Evolutionary conservation across 2,329 filamentous ascomycete species (phyloP).

Genomic region (Coniochaeta pulveracea): DNA sequence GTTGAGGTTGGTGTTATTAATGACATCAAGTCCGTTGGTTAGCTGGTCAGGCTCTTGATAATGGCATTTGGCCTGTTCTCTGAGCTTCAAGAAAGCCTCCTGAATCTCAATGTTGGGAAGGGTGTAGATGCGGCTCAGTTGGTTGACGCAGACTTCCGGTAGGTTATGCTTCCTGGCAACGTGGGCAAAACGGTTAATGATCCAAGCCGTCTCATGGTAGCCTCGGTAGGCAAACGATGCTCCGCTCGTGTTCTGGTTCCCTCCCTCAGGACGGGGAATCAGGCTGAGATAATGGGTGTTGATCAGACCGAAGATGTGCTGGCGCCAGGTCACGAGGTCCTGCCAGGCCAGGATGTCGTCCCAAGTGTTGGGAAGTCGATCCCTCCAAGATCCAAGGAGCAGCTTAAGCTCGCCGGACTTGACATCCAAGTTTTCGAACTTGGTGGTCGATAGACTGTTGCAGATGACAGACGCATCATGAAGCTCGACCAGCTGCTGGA

Average conservation of each 20-base stretch:
- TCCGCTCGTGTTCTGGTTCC: conserved; percentile 74
- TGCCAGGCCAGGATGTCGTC: conserved; percentile 99
- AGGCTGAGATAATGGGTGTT: conserved; percentile 86
- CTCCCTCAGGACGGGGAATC: conserved; percentile 65
- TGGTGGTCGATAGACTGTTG: conserved; percentile 78
- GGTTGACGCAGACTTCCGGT: conserved; percentile 92
- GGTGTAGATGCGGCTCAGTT: conserved; percentile 95
- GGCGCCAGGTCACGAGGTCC: conserved; percentile 97
- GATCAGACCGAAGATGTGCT: conserved; percentile 97
- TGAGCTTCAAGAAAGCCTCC: conserved; percentile 92
- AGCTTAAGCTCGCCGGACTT: conserved; percentile 96
- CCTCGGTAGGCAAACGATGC: conserved; percentile 94
- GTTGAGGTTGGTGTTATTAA: conserved; percentile 98
- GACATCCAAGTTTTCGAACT: conserved; percentile 71
- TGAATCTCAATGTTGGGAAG: conserved; percentile 99
- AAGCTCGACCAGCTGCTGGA: conserved; percentile 93
- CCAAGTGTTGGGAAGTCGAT: conserved; percentile 94
- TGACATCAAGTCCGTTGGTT: conserved; percentile 87
- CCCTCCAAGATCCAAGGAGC: conserved; percentile 87
- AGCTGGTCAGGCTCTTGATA: conserved; percentile 94
- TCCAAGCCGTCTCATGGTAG: conserved; percentile 98
- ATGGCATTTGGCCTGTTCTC: conserved; percentile 98
- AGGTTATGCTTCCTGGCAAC: conserved; percentile 95
- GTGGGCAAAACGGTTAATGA: conserved; percentile 97
- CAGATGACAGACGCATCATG: conserved; percentile 97